Base-by-base conservation (phyloP, 768 basidiomycete genomes). In the Trametes villosa region DNA sequence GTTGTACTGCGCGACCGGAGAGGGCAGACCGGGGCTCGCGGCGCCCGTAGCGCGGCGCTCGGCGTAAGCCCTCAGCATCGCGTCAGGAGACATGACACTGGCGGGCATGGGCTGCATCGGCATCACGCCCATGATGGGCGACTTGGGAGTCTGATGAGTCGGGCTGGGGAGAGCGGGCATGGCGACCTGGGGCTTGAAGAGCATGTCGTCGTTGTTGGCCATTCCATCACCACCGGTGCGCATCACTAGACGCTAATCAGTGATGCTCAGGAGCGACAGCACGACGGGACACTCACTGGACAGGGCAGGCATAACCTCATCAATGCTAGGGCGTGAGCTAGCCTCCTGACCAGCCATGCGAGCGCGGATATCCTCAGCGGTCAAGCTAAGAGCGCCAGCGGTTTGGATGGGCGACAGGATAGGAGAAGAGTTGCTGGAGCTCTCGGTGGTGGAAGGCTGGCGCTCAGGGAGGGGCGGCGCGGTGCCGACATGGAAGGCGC, bases 31-130 rank as follows among this genome's bases (percentile, higher is more conserved):
- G 30, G 38, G 47, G 33, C n/a, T 60, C n/a, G 47, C 65, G 31
- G 71, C 66, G 46, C 74, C 73, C 61, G 74, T 75, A 26, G 74
- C 76, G 12, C 67, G 63, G 62, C 81, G 77, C 27, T 77, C 81
- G 6, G 89, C 89, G 60, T 90, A 91, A 1, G 87, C 87, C 36
- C 87, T 84, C 45, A 92, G 77, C 86, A 92, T 88, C 26, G 84
- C 90, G 68, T 92, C 91, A 3, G 90, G 90, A 1, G 80, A 79
- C 81, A 83, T 82, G 48, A 74, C 64, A 33, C 66, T 76, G 2
- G 73, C 77, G 26, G 79, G 77, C 67, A 76, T 66, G 2, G 79
- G 67, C 64, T 77, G 76, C 77, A 81, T 80, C 12, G 76, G 74
- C 75, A 75, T 75, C 31, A 68, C 67, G 17, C 69, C 69, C 46